Base-by-base conservation (phyloP, 345 rosid genomes). In the Citrus mangshanensis region DNA sequence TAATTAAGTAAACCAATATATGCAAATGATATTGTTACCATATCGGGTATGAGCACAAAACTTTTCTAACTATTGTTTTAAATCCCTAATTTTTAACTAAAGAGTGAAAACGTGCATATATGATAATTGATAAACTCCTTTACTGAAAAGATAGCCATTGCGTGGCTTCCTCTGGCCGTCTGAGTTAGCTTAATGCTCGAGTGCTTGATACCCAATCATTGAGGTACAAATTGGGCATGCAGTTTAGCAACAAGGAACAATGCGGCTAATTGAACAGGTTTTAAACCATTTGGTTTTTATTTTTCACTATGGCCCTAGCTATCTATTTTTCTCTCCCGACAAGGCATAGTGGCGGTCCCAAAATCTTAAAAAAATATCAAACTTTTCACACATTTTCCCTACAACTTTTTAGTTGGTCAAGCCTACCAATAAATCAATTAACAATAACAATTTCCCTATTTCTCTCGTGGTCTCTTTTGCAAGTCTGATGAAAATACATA, bases 301-400 rank as follows among this genome's bases (percentile, higher is more conserved):
- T 37, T 60, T 70, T n/a, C 37, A 21, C 54, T 28, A 62, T 21
- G 58, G 51, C 51, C 58, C 21, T 35, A 3, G 5, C n/a, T 35
- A 21, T 35, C n/a, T 32, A 4, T 46, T 68, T 42, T 42, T 27
- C 21, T 59, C 68, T 22, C 63, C 71, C 84, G 80, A 81, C 84
- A 84, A 81, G 68, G 42, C 55, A 27, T 81, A 59, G 87, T 81
- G 82, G 82, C 42, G 75, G 78, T 60, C 80, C 77, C 76, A 46
- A 19, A 59, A 21, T 63, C 9, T 34, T 40, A 61, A 4, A 65
- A 21, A 66, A 66, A 37, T 21, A 5, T 16, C 35, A 1, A 65
- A 71, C 22, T 18, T 37, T 25, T 42, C 38, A n/a, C 67, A 63
- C 56, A 54, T 78, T 65, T 70, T 74, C 64, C 69, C 74, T 32